These are phyloP conservation scores for Cyberlindnera subsufficiens DNA, from an alignment of 805 yeast species.

Conservation along the genomic window DNA sequence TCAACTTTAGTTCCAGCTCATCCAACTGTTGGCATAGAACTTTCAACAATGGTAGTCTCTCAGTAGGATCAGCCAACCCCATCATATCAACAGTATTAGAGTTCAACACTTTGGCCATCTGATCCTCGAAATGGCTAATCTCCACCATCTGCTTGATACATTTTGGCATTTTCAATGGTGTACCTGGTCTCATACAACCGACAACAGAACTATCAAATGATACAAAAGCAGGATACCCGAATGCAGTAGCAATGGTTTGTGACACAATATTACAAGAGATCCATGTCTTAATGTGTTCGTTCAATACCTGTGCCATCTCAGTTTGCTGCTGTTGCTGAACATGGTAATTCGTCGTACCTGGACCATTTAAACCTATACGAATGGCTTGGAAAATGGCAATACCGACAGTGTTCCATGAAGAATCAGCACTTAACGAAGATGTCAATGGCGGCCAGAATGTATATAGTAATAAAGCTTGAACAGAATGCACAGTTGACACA, in stretches of 20 bases:
- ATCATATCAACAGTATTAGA: constrained; percentile 61
- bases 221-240: constrained; percentile 92
- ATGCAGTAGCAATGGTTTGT: constrained; percentile 84
- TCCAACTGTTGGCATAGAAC: constrained; percentile 68
- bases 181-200: constrained; percentile 43
- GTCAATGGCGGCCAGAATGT: constrained; percentile 96
- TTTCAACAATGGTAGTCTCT: constrained; percentile 67
- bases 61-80: constrained; percentile 61
- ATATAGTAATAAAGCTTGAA: constrained; percentile 84
- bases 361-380: constrained; percentile 84
- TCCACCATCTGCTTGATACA: constrained; percentile 68
- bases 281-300: constrained; percentile 89
- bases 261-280: constrained; percentile 86
- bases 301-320: constrained; percentile 32
- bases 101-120: constrained; percentile 70
- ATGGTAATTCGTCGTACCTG: constrained; percentile 45
- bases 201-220: constrained; percentile 71
- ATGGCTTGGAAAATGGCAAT: constrained; percentile 91
- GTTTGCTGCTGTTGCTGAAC: constrained; percentile 32
- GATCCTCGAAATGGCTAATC: constrained; percentile 82
- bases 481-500: constrained; percentile 88
- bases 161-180: constrained; percentile 23
- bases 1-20: constrained; percentile 60
- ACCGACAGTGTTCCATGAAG: constrained; percentile 93
- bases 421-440: constrained; percentile 90